These are phyloP conservation scores for Gracilaria vermiculophylla DNA, from an alignment of 23 red algal genomes.

Conservation along the genomic window DNA sequence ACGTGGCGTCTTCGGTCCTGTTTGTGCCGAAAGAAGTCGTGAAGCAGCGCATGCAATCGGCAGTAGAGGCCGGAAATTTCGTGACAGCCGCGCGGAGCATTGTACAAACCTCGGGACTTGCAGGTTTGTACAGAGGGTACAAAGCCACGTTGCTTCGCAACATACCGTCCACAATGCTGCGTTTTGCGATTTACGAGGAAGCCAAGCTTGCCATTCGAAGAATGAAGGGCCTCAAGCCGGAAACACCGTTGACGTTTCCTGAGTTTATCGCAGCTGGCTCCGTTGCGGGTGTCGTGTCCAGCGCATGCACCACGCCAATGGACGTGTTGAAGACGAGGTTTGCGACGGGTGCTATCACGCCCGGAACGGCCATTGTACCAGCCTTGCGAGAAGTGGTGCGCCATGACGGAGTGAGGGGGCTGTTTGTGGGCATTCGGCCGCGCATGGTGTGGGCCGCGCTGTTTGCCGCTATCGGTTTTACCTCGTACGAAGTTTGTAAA, in stretches of 20 bases:
- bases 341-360: slow-evolving; percentile 62
- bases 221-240: neutral
- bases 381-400: slow-evolving; percentile 41
- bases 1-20: slow-evolving; percentile 81
- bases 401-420: slow-evolving; percentile 57
- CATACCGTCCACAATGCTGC: slow-evolving; percentile 76
- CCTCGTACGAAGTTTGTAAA: slow-evolving; percentile 83
- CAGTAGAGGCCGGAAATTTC: slow-evolving; percentile 29
- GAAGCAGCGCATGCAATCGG: slow-evolving; percentile 91
- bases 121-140: slow-evolving; percentile 85
- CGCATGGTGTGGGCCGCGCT: slow-evolving; percentile 77
- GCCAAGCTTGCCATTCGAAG: slow-evolving; percentile 57
- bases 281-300: slow-evolving; percentile 58
- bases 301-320: slow-evolving; percentile 76
- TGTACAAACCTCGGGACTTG: slow-evolving; percentile 20
- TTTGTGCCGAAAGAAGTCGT: slow-evolving; percentile 98
- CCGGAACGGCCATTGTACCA: slow-evolving; percentile 26
- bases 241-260: slow-evolving; percentile 3
- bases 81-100: slow-evolving; percentile 43
- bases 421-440: slow-evolving; percentile 75
- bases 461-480: slow-evolving; percentile 85
- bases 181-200: slow-evolving; percentile 94
- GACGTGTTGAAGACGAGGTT: slow-evolving; percentile 89
- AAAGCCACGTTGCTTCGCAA: slow-evolving; percentile 82
- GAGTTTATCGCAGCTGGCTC: slow-evolving; percentile 75